phyloP scores from a whole-genome alignment of 2,329 filamentous ascomycete species.

The Dothiorella sarmentorum region DNA sequence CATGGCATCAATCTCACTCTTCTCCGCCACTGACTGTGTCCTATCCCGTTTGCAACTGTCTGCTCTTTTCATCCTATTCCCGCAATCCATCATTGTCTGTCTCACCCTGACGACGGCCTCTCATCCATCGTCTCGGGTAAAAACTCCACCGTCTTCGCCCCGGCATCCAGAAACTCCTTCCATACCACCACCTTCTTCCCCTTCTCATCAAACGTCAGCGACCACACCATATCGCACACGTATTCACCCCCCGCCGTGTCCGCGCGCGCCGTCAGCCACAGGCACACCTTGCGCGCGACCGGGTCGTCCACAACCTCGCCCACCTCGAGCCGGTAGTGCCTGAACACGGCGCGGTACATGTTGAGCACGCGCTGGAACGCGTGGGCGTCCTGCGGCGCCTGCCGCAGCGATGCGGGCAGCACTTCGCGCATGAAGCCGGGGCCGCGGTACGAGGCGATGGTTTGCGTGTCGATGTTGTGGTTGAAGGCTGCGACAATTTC shows the following conservation, averaged over 20 bases:
- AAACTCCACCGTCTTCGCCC: neutral
- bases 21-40: no score
- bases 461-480: constrained; percentile 12
- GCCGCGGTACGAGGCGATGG: neutral
- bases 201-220: constrained; percentile 2
- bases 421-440: constrained; percentile 2
- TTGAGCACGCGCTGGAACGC: constrained; percentile 8
- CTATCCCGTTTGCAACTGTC: no score
- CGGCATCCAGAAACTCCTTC: constrained; percentile 7
- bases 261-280: constrained; percentile 8
- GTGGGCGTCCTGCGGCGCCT: neutral
- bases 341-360: constrained; percentile 10
- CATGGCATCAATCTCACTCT: no score
- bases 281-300: neutral
- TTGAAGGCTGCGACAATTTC: constrained; percentile 14
- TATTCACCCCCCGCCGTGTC: neutral
- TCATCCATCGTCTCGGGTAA: neutral
- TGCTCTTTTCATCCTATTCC: no score
- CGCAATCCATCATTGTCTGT: no score
- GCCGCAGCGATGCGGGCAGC: neutral
- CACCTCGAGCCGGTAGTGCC: neutral
- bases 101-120: no score
- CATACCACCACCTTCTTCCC: neutral
- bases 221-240: constrained; percentile 6
- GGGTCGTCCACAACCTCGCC: constrained; percentile 4